Base-by-base conservation (phyloP, 2,329 filamentous ascomycete species). In the Fusarium cyanostomum region DNA sequence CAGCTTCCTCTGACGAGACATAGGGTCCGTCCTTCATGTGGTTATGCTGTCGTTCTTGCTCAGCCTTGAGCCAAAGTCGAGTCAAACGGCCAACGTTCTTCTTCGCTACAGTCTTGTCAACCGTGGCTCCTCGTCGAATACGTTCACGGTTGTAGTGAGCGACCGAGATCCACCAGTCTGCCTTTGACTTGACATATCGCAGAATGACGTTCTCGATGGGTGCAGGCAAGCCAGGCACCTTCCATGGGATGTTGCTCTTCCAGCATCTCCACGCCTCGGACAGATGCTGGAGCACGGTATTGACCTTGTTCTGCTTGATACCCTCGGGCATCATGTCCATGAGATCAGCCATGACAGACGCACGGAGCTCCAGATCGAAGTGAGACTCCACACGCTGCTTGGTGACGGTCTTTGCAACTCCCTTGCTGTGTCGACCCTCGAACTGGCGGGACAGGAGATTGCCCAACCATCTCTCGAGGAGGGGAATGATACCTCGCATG, bases 301-400 rank as follows among this genome's bases (percentile, higher is more conserved):
- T 97, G 77, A 99, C 93, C 80, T 99, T 99, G 82, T 95, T 99
- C 76, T 99, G 95, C 78, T 97, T 97, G 81, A 99, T 98, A 67
- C 95, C 95, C 75, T 99, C 96, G 0, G 95, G 95, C 95, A 99
- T 99, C 96, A 99, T 99, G 73, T 99, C 95, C 91, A 97, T 97
- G 46, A 99, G 82, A 78, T 99, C 95, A 39, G 94, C 93, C 94
- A 99, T 99, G 66, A 99, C 95, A 0, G 95, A 97, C 13, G 96
- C 96, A 72, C 95, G 92, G 46, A 99, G 88, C 78, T 99, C 95
- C 54, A 99, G 84, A 78, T 99, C 95, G 73, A 97, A 99, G 75
- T 99, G 96, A 21, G 95, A 98, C 74, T 99, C 95, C 7, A 99
- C 95, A 80, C 95, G 92, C 79, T 99, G 95, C 80, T 99, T 99